Evolutionary conservation across 345 rosid genomes (phyloP), one percentile per base, ranked within the genome.

Genomic region (Eucalyptus melliodora): DNA sequence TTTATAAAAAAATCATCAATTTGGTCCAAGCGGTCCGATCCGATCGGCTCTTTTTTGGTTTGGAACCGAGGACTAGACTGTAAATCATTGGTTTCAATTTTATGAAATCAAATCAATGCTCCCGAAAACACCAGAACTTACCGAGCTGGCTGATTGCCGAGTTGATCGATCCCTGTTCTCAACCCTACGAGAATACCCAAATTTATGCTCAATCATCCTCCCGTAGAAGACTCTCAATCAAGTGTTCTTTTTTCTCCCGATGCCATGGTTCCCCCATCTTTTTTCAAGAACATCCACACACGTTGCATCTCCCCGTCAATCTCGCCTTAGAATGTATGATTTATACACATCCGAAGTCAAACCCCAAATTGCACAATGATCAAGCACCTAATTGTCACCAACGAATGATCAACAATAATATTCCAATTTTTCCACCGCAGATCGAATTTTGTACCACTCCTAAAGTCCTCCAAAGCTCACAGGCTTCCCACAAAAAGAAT

Each of bases 1-100:
- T 56, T 23, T 24, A 56, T 9, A 4, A 24, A 56, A 56, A 24
- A 2, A 56, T 23, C 62, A 24, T 56, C 13, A 56, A 24, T 56
- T 5, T 11, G 1, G 62, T 56, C 30, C 6, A 56, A 56, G 30
- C 1, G 30, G 13, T 4, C n/a, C 13, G 1, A 19, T 53, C 59
- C 0, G 5, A 2, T 53, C 1, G 11, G 56, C 10, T 53, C 56
- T 1, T 53, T 19, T 53, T 19, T 8, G 0, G 24, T 2, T 7
- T 53, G 24, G 24, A 53, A 17, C 1, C 2, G 10, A 53, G 56
- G 2, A 53, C 0, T 53, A 4, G 23, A 53, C 4, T 2, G 1
- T 19, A 53, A 53, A 53, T 53, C 24, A 53, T 53, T 53, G 56
- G 10, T 53, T 53, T 53, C 10, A 19, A 53, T 53, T 19, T 53